Evolutionary conservation across 2,329 filamentous ascomycete species (phyloP).

Genomic region (Pezicula neosporulosa): DNA sequence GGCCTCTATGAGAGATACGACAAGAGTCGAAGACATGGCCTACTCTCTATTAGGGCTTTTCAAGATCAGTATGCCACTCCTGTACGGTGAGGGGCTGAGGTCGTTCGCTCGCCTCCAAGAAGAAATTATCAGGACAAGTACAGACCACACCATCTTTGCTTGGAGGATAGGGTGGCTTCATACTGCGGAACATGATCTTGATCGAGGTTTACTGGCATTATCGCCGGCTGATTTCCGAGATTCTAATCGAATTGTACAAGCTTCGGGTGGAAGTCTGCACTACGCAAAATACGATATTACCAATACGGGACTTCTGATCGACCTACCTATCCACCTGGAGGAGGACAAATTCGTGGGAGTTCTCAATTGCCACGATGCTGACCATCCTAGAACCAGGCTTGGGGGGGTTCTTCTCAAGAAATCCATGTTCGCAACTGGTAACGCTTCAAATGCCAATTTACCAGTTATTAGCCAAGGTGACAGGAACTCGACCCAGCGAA

Average conservation of each 20-base stretch:
- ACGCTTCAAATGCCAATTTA: not conserved
- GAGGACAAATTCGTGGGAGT: not conserved
- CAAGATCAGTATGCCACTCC: slow-evolving; percentile 30
- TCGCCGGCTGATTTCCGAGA: slow-evolving; percentile 2
- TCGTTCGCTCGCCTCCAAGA: slow-evolving; percentile 32
- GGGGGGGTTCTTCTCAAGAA: not conserved
- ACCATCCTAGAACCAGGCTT: not conserved
- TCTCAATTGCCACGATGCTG: not conserved
- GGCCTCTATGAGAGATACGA: slow-evolving; percentile 28
- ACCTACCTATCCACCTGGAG: not conserved
- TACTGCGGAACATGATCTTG: not conserved
- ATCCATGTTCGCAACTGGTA: not conserved
- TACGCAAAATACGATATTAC: not conserved
- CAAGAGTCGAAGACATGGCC: slow-evolving; percentile 24
- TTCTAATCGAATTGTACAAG: not conserved
- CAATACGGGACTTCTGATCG: not conserved
- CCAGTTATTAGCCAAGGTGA: not conserved
- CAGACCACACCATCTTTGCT: slow-evolving; percentile 32
- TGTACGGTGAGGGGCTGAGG: slow-evolving; percentile 30
- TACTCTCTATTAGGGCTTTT: slow-evolving; percentile 33
- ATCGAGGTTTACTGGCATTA: not conserved
- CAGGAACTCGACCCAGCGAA: not conserved
- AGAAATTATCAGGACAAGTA: slow-evolving; percentile 29
- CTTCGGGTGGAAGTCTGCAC: not conserved
- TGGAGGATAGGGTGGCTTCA: slow-evolving; percentile 12